phyloP scores from a whole-genome alignment of 345 rosid genomes.

The Lumnitzera littorea region DNA sequence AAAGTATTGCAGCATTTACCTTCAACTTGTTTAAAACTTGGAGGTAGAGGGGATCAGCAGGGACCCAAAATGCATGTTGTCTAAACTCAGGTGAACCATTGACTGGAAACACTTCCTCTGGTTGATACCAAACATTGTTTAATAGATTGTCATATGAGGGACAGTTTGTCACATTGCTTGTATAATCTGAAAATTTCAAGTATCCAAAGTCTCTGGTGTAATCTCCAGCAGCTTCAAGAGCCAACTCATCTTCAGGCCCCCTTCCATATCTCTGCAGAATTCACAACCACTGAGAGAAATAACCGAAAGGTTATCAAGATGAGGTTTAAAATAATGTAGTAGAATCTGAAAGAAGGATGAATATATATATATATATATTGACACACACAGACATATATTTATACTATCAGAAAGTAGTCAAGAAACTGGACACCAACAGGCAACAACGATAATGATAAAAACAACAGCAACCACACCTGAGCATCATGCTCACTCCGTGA shows the following conservation, averaged over 20 bases:
- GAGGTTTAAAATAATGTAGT: no score
- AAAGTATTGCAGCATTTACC: slow-evolving; percentile 1
- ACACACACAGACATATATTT: no score
- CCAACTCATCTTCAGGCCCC: slow-evolving; percentile 9
- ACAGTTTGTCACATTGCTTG: not conserved
- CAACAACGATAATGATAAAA: no score
- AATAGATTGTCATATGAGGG: slow-evolving; percentile 5
- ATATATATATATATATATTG: no score
- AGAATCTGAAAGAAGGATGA: no score
- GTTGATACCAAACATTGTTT: slow-evolving; percentile 20
- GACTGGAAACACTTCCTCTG: slow-evolving; percentile 14
- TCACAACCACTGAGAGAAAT: no score
- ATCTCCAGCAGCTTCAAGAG: slow-evolving; percentile 17
- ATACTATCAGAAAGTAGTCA: no score
- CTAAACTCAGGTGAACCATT: slow-evolving; percentile 12
- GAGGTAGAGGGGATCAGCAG: slow-evolving; percentile 13
- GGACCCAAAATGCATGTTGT: slow-evolving; percentile 14
- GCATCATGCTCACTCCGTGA: no score
- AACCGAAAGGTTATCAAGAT: no score
- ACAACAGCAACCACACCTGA: no score
- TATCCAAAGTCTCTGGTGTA: slow-evolving; percentile 11
- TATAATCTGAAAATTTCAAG: slow-evolving; percentile 11
- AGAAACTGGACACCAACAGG: no score
- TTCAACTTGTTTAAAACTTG: slow-evolving; percentile 1
- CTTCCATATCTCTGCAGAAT: slow-evolving; percentile 12